Evolutionary conservation across 805 yeast species (phyloP).

Genomic region (Sugiyamaella floridensis): DNA sequence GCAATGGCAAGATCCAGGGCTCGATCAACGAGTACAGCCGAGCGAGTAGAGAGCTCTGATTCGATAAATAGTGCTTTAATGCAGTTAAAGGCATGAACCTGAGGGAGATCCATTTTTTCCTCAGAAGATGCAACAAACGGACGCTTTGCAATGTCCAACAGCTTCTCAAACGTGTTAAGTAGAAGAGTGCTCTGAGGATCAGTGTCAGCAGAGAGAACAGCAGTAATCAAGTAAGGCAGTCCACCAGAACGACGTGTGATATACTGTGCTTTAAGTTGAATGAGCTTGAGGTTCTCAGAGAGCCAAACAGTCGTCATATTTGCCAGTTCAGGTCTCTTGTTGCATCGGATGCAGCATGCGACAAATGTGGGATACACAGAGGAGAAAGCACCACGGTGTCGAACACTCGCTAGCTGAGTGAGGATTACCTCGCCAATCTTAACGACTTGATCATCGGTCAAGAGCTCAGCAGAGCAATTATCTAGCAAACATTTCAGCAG

Average conservation of each 20-base stretch:
- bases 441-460: conserved; percentile 29
- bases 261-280: conserved; percentile 54
- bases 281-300: conserved; percentile 42
- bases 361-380: conserved; percentile 79
- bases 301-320: conserved; percentile 53
- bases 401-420: conserved; percentile 61
- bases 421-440: conserved; percentile 49
- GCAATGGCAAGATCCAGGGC: conserved; percentile 56
- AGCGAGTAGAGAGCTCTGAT: conserved; percentile 49
- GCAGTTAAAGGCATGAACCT: conserved; percentile 89
- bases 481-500: conserved; percentile 44
- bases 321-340: conserved; percentile 28
- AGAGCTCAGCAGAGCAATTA: conserved; percentile 21
- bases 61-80: conserved; percentile 70
- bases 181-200: conserved; percentile 37
- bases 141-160: conserved; percentile 48
- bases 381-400: conserved; percentile 90
- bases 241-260: conserved; percentile 93
- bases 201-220: conserved; percentile 52
- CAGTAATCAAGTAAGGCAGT: conserved; percentile 71
- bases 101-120: conserved; percentile 68
- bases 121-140: conserved; percentile 44
- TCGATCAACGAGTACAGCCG: conserved; percentile 46
- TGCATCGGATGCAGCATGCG: conserved; percentile 56
- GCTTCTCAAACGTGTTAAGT: conserved; percentile 41